A percentile compares a stretch with the other conserved stretches of the same genome.
Evolutionary conservation across 441 rosid species (phyloP).

Genomic region (Theobroma grandiflorum): DNA sequence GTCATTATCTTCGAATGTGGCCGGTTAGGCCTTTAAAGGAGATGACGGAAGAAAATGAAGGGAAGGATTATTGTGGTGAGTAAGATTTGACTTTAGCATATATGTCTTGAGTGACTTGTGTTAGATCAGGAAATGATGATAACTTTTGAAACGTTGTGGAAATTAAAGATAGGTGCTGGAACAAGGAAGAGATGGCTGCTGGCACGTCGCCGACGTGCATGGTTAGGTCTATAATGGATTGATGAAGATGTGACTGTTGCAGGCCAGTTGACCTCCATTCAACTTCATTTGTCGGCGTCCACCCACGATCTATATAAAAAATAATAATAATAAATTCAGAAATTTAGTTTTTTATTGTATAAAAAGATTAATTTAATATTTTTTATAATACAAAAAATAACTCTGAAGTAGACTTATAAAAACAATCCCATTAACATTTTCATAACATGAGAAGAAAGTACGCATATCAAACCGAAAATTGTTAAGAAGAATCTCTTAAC

Average conservation of each 20-base stretch:
- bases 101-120: not conserved
- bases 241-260: not conserved
- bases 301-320: no score
- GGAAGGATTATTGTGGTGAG: not conserved
- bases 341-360: no score
- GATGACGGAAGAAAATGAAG: not conserved
- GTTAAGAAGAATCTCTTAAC: no score
- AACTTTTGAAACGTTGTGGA: not conserved
- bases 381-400: no score
- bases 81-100: not conserved
- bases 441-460: no score
- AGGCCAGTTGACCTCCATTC: not conserved
- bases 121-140: not conserved
- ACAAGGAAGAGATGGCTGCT: not conserved
- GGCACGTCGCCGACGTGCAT: conserved; percentile 13
- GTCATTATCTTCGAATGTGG: not conserved
- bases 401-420: no score
- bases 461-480: no score
- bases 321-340: no score
- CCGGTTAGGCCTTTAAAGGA: not conserved
- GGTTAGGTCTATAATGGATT: not conserved
- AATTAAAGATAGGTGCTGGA: not conserved
- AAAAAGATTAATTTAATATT: no score
- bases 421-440: no score
- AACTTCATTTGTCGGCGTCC: not conserved